Percentiles rank a stretch among this genome's conserved stretches.
Evolutionary conservation across 306 rosid genomes (phyloP).

Genomic region (Glycyrrhiza uralensis): DNA sequence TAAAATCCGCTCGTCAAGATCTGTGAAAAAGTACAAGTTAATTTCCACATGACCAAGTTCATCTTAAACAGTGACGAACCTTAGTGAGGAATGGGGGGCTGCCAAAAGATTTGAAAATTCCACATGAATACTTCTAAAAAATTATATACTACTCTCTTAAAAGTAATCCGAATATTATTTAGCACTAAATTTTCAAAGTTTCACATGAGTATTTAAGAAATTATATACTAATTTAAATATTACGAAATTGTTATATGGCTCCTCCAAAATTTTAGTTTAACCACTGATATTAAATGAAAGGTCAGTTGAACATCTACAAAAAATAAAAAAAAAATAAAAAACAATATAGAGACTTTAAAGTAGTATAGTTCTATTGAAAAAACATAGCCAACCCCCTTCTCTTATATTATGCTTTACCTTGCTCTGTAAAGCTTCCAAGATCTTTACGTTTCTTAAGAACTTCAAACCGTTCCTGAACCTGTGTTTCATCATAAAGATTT

Average conservation of each 20-base stretch:
- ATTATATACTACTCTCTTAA: background rate
- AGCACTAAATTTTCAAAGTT: background rate
- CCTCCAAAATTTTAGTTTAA: background rate
- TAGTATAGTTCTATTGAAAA: background rate
- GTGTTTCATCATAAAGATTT: constrained; percentile 35
- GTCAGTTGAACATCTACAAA: constrained; percentile 1
- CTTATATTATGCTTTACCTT: constrained; percentile 51
- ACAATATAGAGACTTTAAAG: background rate
- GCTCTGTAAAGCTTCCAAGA: constrained; percentile 80
- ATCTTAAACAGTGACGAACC: background rate
- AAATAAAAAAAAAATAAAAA: background rate
- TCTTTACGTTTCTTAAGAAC: constrained; percentile 80
- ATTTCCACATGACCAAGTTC: background rate
- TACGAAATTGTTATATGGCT: background rate
- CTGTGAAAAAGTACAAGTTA: constrained; percentile 31
- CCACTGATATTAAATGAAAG: background rate
- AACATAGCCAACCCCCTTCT: background rate
- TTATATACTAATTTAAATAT: background rate
- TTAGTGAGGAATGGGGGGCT: background rate
- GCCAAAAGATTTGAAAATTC: background rate
- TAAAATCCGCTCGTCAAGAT: constrained; percentile 87
- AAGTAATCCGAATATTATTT: background rate
- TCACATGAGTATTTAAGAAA: background rate
- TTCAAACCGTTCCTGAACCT: constrained; percentile 94
- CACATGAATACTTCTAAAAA: background rate